A percentile compares a stretch with the other conserved stretches of the same genome.
Evolutionary conservation across 768 basidiomycete genomes (phyloP).

Genomic region (Rhizopogon sp.): DNA sequence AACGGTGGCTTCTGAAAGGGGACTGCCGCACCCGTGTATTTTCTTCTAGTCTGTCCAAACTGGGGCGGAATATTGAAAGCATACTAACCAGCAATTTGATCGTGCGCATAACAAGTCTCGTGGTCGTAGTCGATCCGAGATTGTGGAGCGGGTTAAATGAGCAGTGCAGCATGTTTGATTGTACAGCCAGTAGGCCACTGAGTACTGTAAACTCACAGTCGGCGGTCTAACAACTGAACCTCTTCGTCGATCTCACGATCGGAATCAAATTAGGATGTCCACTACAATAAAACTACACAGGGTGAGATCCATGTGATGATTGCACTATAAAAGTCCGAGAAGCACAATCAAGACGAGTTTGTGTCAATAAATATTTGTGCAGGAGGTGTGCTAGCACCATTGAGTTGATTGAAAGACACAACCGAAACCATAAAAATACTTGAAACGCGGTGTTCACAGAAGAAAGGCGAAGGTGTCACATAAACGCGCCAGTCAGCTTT

Average conservation of each 20-base stretch:
- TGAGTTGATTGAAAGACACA: neutral
- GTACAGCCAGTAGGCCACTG: too few relatives aligned
- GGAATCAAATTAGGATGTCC: constrained; percentile 13
- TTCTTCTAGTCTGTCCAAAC: too few relatives aligned
- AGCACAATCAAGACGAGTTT: constrained; percentile 5
- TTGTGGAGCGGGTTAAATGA: too few relatives aligned
- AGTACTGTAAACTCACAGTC: neutral
- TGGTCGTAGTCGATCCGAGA: neutral
- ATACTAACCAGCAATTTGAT: neutral
- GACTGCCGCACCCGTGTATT: too few relatives aligned
- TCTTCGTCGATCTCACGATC: neutral
- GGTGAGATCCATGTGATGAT: constrained; percentile 10
- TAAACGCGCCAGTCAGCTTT: neutral
- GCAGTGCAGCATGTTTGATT: too few relatives aligned
- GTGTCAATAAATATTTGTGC: constrained; percentile 13
- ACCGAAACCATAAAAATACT: neutral
- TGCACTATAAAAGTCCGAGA: constrained; percentile 4
- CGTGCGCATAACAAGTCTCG: neutral
- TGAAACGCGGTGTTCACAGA: neutral
- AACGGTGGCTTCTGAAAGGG: too few relatives aligned
- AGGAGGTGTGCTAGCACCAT: constrained; percentile 2
- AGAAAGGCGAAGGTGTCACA: constrained; percentile 2
- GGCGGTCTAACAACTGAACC: neutral
- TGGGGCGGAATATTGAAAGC: too few relatives aligned
- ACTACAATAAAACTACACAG: constrained; percentile 22